Base-by-base conservation (phyloP, 176 grass and related monocot genomes). In the Puya raimondii region DNA sequence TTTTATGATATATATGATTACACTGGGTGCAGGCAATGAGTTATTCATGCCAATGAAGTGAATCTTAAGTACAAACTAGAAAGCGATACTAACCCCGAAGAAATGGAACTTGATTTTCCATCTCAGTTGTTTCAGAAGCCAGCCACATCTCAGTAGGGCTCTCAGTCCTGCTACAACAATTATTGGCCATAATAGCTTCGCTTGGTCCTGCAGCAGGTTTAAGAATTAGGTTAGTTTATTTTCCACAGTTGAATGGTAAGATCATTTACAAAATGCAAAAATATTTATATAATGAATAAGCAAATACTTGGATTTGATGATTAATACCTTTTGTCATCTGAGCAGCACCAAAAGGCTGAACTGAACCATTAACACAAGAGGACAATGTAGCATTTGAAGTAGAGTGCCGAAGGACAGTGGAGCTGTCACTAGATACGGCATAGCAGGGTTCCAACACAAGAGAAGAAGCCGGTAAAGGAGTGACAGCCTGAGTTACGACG, bases 131-230 rank as follows among this genome's bases (percentile, higher is more conserved):
- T 51, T 97, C 84, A 26, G 79, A 88, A 84, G 65, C 69, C 69
- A 74, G 49, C 72, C 79, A 80, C 67, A 47, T 68, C 82, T 64
- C 67, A 85, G 86, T 81, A 61, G 73, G 84, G 56, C 93, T 88
- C 53, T 76, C 70, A 72, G 76, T 73, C 74, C 84, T 87, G 75
- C 82, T 84, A 70, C 81, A 91, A 80, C 58, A 72, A 58, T 85
- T 90, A 81, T 87, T 83, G 23, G 67, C 33, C 15, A 48, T 14
- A 48, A 70, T 61, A 12, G 64, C 61, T 69, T 74, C 76, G 61
- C 20, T 29, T 50, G 65, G 65, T 63, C 68, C 70, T 70, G 64
- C 49, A 72, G 33, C 49, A 57, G 64, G 18, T 70, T 27, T 17
- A 23, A 67, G 64, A 42, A 0, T 42, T 42, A 74, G 67, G 2